Percentiles rank a stretch among this genome's conserved stretches.
Evolutionary conservation across 2,329 filamentous ascomycete genomes (phyloP).

Genomic region (Penicillium griseofulvum): DNA sequence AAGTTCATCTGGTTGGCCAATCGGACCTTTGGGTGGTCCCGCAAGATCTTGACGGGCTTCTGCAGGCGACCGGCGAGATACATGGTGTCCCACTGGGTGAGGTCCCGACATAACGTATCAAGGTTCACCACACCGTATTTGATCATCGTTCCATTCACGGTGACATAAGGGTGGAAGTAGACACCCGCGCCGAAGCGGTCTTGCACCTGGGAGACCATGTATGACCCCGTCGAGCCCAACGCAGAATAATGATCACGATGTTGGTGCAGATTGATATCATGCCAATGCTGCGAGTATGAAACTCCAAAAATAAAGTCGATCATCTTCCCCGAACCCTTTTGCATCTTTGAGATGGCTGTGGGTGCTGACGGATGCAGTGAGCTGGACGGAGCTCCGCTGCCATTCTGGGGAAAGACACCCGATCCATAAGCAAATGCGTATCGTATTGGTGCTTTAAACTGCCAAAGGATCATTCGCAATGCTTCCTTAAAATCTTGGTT

Average conservation of each 20-base stretch:
- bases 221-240: slow-evolving; percentile 79
- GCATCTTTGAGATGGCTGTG: slow-evolving; percentile 75
- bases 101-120: slow-evolving; percentile 80
- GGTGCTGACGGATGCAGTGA: slow-evolving; percentile 75
- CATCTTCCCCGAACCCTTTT: slow-evolving; percentile 88
- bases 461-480: slow-evolving; percentile 79
- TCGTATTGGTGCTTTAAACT: slow-evolving; percentile 88
- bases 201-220: slow-evolving; percentile 78
- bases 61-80: slow-evolving; percentile 96
- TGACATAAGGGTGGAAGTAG: slow-evolving; percentile 96
- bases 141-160: slow-evolving; percentile 90
- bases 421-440: slow-evolving; percentile 98
- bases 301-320: slow-evolving; percentile 99
- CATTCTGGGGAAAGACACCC: slow-evolving; percentile 83
- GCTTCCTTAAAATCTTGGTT: slow-evolving; percentile 94
- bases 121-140: slow-evolving; percentile 98
- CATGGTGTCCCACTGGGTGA: slow-evolving; percentile 87
- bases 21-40: slow-evolving; percentile 87
- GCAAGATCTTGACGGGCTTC: slow-evolving; percentile 95
- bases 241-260: slow-evolving; percentile 91
- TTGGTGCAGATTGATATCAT: slow-evolving; percentile 84
- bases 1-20: slow-evolving; percentile 96
- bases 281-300: slow-evolving; percentile 92
- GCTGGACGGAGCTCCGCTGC: slow-evolving; percentile 40
- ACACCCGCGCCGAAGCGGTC: slow-evolving; percentile 88